Evolutionary conservation across 352 stramenopile species (phyloP), one percentile per base, ranked within the genome.

Genomic region (Phytophthora idaei): DNA sequence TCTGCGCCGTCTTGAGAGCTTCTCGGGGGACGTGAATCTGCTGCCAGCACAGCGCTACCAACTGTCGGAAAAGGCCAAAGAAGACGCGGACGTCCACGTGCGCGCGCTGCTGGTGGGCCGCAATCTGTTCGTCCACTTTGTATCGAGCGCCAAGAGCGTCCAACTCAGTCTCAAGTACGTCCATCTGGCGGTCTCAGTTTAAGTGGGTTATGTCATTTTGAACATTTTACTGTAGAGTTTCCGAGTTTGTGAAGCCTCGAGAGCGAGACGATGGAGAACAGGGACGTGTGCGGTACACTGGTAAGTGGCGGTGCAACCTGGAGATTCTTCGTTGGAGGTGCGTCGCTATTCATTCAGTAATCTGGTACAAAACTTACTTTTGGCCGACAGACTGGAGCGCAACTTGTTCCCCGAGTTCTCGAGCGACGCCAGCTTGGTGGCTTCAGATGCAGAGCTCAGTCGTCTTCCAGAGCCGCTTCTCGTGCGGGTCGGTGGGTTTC

Each of bases 41-140:
- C 64, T 79, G 31, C 71, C 64, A 14, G 48, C 64, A 4, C 52
- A 68, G 31, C 21, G 47, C 41, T 81, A 74, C 51, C 29, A 32
- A 28, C 50, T 68, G 39, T 28, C 45, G 4, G 39, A 51, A 31
- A 45, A 5, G 10, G 28, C 25, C n/a, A 29, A 17, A 36, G 45
- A 51, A 42, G 42, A 59, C 2, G n/a, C 28, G 8, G 58, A 64
- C 29, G 65, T 85, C 15, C 48, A 77, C 12, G 74, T 83, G 37
- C 74, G 78, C 14, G 74, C 50, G 28, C 55, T 87, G 29, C 29
- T 57, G 9, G 69, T 85, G 34, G 69, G 69, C 36, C 57, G 21
- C 1, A 75, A 75, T 50, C 44, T 87, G 39, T 87, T 82, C 42
- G 72, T 82, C 31, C 78, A 87, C 58, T 87, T 85, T 32, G 76